Conservation (phyloP, 176 grass and related monocot genomes). For the Carex myosuroides region DNA sequence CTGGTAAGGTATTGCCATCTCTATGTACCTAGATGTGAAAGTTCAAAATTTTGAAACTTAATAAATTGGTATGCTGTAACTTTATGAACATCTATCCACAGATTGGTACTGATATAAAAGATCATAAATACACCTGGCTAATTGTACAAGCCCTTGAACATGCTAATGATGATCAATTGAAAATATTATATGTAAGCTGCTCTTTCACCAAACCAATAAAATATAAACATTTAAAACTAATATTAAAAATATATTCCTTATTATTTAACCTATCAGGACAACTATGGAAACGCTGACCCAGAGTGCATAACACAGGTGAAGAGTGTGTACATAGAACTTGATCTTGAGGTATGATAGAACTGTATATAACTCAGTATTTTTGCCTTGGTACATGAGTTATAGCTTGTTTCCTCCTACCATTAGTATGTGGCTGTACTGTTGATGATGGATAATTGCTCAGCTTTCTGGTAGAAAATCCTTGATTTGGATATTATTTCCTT, state of each 20-base stretch:
- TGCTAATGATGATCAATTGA: slow-evolving; percentile 52
- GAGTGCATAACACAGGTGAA: slow-evolving; percentile 51
- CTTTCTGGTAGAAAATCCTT: background rate
- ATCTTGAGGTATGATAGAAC: slow-evolving; percentile 39
- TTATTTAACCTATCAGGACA: slow-evolving; percentile 32
- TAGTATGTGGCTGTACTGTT: background rate
- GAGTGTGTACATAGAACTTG: slow-evolving; percentile 46
- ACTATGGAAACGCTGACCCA: slow-evolving; percentile 48
- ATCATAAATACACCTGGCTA: slow-evolving; percentile 71
- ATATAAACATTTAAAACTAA: background rate
- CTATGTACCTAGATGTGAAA: background rate
- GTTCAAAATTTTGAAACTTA: background rate
- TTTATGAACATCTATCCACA: slow-evolving; percentile 15
- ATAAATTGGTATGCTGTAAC: background rate
- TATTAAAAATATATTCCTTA: background rate
- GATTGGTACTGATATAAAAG: slow-evolving; percentile 79
- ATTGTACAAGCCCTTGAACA: slow-evolving; percentile 62
- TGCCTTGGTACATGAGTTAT: background rate
- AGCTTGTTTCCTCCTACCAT: background rate
- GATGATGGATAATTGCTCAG: background rate
- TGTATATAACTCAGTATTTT: background rate
- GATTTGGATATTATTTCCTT: background rate
- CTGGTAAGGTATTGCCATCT: slow-evolving; percentile 46
- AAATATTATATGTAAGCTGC: slow-evolving; percentile 48
- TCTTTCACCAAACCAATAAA: background rate